These are phyloP conservation scores for Cetraspora pellucida DNA, from an alignment of 192 early-diverging fungal genomes.

Conservation along the genomic window DNA sequence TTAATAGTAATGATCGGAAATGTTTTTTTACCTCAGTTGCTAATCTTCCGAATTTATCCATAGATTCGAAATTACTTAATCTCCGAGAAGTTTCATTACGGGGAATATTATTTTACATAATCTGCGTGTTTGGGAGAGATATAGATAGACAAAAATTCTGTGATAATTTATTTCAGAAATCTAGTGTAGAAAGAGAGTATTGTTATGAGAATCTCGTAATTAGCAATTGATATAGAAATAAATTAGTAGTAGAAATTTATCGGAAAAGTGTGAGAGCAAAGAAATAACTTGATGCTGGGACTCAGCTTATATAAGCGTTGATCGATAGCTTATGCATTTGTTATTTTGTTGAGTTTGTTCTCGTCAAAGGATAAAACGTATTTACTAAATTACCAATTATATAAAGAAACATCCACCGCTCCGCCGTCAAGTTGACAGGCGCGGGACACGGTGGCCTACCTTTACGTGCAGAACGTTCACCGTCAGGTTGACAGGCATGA, in stretches of 20 bases:
- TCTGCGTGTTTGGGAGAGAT: background rate
- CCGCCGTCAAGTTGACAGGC: too few relatives aligned
- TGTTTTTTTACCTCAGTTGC: constrained; percentile 6
- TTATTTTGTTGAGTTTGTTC: too few relatives aligned
- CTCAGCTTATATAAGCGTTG: background rate
- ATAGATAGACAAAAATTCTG: background rate
- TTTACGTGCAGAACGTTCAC: too few relatives aligned
- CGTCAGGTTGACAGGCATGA: constrained; percentile 1
- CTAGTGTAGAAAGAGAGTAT: background rate
- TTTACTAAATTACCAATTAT: too few relatives aligned
- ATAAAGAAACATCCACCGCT: too few relatives aligned
- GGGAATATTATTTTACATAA: constrained; percentile 4
- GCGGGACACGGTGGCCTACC: too few relatives aligned
- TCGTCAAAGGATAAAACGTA: too few relatives aligned
- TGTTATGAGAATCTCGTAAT: background rate
- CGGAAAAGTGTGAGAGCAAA: background rate
- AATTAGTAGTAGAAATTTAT: constrained; percentile 11
- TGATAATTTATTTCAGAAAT: constrained; percentile 11
- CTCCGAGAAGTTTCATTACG: background rate
- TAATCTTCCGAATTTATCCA: background rate
- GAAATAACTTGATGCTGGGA: constrained; percentile 12
- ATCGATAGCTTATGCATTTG: too few relatives aligned
- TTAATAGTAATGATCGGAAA: background rate
- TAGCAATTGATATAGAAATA: constrained; percentile 8
- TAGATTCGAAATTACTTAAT: constrained; percentile 4